Percentiles rank a stretch among this genome's conserved stretches.
These are phyloP conservation scores for Ceratocystis huliohia DNA, from an alignment of 2,329 filamentous ascomycete genomes.

Conservation along the genomic window DNA sequence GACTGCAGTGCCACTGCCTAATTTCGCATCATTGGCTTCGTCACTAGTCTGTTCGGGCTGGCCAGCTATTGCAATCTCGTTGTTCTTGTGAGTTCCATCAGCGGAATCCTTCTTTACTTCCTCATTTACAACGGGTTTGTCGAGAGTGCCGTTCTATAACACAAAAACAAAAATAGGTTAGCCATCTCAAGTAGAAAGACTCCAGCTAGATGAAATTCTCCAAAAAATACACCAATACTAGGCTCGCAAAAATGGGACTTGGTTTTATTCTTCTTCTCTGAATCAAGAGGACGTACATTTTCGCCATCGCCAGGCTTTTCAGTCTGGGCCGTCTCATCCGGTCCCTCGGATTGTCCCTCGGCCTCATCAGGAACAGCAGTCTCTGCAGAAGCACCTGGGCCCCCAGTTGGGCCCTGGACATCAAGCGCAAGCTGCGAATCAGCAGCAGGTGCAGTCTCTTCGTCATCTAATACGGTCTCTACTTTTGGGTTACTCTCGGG, in stretches of 20 bases:
- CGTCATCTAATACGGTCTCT: constrained; percentile 10
- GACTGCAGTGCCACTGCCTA: constrained; percentile 23
- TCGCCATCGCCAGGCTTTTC: neutral
- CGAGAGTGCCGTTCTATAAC: neutral
- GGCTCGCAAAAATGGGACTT: neutral
- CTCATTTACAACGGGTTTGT: neutral
- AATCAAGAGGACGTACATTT: constrained; percentile 35
- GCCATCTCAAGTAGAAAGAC: neutral
- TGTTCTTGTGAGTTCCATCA: neutral
- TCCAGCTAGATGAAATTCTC: neutral
- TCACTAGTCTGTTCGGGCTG: constrained; percentile 22
- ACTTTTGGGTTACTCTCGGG: constrained; percentile 20
- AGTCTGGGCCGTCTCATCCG: constrained; percentile 4
- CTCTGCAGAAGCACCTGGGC: neutral
- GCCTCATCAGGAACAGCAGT: constrained; percentile 13
- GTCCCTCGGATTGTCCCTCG: neutral
- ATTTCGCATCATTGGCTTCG: constrained; percentile 26
- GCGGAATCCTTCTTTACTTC: neutral
- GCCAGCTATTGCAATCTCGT: constrained; percentile 4
- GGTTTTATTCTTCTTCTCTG: no score
- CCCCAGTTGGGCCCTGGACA: neutral
- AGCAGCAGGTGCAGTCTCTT: constrained; percentile 6
- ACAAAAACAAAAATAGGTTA: neutral
- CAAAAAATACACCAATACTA: neutral
- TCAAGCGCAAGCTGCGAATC: neutral